These are phyloP conservation scores for Globisporangium radiosum DNA, from an alignment of 352 stramenopile species.

Conservation along the genomic window DNA sequence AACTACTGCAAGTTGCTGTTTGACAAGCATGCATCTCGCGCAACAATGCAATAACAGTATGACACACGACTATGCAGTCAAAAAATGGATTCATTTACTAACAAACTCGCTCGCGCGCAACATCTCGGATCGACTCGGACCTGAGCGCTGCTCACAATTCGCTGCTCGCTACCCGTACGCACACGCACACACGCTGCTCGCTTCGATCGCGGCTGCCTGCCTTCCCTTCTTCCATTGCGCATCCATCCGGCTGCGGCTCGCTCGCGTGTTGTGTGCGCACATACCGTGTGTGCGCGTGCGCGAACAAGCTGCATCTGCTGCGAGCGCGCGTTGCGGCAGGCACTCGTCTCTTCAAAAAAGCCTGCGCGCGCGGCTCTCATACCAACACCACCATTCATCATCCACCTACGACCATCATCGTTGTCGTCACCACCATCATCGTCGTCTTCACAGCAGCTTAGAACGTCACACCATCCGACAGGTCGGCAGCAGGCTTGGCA, in stretches of 20 bases:
- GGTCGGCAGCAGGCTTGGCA: conserved; percentile 5
- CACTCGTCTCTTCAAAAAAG: not conserved
- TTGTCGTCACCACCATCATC: not conserved
- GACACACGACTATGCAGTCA: too few species aligned
- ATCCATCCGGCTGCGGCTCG: too few species aligned
- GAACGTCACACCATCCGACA: conserved; percentile 8
- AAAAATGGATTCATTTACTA: too few species aligned
- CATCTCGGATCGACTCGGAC: too few species aligned
- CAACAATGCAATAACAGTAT: too few species aligned
- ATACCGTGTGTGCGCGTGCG: not conserved
- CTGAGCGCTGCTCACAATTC: too few species aligned
- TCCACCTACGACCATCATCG: not conserved
- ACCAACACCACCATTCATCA: not conserved
- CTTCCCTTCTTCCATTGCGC: too few species aligned
- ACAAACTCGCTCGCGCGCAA: too few species aligned
- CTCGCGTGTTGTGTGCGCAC: not conserved
- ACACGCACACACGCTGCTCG: not conserved
- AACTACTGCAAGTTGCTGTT: too few species aligned
- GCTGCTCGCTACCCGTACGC: too few species aligned
- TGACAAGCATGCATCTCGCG: too few species aligned
- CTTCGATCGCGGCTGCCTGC: conserved; percentile 1
- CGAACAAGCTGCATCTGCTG: not conserved
- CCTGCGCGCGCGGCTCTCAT: not conserved
- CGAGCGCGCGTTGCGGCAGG: too few species aligned
- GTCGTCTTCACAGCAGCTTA: conserved; percentile 1